Conservation (phyloP, 225 moss, liverwort and hornwort genomes). For the Sphagnum tenellum region DNA sequence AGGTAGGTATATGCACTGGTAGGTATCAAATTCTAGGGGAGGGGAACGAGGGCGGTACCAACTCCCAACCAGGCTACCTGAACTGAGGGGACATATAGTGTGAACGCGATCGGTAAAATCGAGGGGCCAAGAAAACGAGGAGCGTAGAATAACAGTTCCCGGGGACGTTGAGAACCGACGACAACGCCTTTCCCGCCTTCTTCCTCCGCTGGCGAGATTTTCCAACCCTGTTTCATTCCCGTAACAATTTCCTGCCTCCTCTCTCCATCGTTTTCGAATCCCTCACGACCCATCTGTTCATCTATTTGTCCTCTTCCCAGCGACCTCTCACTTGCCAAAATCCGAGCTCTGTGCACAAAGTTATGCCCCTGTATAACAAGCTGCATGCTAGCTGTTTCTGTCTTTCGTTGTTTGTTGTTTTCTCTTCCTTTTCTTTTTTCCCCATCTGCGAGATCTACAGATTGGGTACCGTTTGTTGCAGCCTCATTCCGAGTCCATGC, state of each 20-base stretch:
- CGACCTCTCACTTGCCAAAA: slow-evolving; percentile 3
- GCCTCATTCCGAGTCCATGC: not conserved
- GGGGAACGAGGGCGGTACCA: too few relatives aligned
- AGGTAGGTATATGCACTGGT: too few relatives aligned
- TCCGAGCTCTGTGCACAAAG: not conserved
- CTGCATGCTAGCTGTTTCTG: not conserved
- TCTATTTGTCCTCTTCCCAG: not conserved
- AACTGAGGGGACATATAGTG: too few relatives aligned
- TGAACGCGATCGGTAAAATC: too few relatives aligned
- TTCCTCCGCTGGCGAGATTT: slow-evolving; percentile 3
- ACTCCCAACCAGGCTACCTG: too few relatives aligned
- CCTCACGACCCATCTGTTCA: not conserved
- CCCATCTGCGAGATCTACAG: not conserved
- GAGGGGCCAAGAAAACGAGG: not conserved
- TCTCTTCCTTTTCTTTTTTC: not conserved
- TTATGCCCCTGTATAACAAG: not conserved
- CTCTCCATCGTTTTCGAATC: not conserved
- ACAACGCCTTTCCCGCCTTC: slow-evolving; percentile 25
- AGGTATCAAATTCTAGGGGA: too few relatives aligned
- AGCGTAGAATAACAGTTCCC: slow-evolving; percentile 6
- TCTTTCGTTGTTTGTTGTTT: too few relatives aligned
- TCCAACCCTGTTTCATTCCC: not conserved
- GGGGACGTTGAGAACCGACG: slow-evolving; percentile 41
- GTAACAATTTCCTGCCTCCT: not conserved
- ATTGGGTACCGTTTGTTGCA: not conserved